These are phyloP conservation scores for Protea cynaroides DNA, from an alignment of 164 flowering plant species.

Conservation along the genomic window DNA sequence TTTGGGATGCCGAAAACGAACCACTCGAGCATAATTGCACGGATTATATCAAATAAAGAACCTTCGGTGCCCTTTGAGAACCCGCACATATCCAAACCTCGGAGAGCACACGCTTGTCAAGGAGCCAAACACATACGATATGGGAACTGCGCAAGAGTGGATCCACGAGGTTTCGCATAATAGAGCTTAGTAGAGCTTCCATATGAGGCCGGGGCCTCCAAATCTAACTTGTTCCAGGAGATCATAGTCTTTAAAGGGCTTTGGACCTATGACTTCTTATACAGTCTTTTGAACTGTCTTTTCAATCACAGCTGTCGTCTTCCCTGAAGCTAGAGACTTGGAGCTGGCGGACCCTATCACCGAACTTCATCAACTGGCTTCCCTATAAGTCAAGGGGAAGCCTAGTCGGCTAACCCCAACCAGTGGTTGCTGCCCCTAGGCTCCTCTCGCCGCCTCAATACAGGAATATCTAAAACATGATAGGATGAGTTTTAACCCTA, in stretches of 20 bases:
- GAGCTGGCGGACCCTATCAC: no score
- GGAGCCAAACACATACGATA: constrained; percentile 81
- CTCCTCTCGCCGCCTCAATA: no score
- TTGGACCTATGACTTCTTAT: constrained; percentile 94
- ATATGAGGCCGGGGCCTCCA: constrained; percentile 84
- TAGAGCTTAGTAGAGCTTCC: constrained; percentile 90
- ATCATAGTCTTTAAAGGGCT: constrained; percentile 79
- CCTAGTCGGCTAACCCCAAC: no score
- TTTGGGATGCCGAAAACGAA: constrained; percentile 88
- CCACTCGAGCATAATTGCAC: constrained; percentile 80
- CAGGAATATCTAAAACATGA: no score
- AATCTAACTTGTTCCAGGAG: constrained; percentile 91
- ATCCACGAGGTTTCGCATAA: constrained; percentile 63
- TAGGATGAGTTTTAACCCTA: no score
- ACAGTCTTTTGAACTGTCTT: constrained; percentile 88
- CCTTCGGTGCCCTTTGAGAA: constrained; percentile 81
- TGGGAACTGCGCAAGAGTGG: constrained; percentile 54
- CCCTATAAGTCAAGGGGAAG: no score
- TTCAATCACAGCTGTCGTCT: constrained; percentile 93
- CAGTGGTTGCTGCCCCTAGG: no score
- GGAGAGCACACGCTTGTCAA: constrained; percentile 68
- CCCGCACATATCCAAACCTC: constrained; percentile 78
- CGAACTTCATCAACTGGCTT: no score
- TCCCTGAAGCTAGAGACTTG: constrained; percentile 91
- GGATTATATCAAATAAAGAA: constrained; percentile 60